Percentiles rank a stretch among this genome's conserved stretches.
These are phyloP conservation scores for Claviceps lovelessii DNA, from an alignment of 2,329 filamentous ascomycete genomes.

Conservation along the genomic window DNA sequence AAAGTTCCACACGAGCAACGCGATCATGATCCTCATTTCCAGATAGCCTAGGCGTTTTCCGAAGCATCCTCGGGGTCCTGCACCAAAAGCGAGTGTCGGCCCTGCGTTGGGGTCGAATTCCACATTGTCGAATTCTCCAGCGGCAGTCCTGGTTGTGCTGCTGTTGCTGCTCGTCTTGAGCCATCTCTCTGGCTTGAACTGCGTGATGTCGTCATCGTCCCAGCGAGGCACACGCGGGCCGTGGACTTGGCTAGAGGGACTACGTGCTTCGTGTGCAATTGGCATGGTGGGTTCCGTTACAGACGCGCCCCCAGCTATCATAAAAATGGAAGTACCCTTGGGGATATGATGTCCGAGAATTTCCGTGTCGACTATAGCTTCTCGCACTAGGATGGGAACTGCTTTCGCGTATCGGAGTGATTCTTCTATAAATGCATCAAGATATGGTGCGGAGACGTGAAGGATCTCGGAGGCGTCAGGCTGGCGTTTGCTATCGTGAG, in stretches of 20 bases:
- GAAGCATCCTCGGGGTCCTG: conserved; percentile 14
- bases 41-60: conserved; percentile 16
- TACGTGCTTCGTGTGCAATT: conserved; percentile 4
- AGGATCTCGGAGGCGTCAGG: conserved; percentile 17
- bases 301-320: conserved; percentile 14
- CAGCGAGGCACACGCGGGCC: conserved; percentile 11
- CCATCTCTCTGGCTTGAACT: conserved; percentile 25
- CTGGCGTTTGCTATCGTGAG: conserved; percentile 7
- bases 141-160: not conserved
- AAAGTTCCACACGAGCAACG: conserved; percentile 17
- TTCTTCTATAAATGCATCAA: conserved; percentile 25
- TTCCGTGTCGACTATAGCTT: conserved; percentile 17
- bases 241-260: conserved; percentile 8
- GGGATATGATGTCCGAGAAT: conserved; percentile 20
- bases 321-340: conserved; percentile 18
- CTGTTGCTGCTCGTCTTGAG: conserved; percentile 10
- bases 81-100: conserved; percentile 11
- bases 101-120: not conserved
- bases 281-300: not conserved
- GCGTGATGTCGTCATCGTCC: conserved; percentile 12
- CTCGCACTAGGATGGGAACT: conserved; percentile 14
- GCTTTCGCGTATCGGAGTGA: conserved; percentile 16
- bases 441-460: conserved; percentile 13
- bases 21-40: conserved; percentile 14
- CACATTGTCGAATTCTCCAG: not conserved